Conservation (phyloP, 2,329 filamentous ascomycete genomes). For the Geosmithia putterillii region DNA sequence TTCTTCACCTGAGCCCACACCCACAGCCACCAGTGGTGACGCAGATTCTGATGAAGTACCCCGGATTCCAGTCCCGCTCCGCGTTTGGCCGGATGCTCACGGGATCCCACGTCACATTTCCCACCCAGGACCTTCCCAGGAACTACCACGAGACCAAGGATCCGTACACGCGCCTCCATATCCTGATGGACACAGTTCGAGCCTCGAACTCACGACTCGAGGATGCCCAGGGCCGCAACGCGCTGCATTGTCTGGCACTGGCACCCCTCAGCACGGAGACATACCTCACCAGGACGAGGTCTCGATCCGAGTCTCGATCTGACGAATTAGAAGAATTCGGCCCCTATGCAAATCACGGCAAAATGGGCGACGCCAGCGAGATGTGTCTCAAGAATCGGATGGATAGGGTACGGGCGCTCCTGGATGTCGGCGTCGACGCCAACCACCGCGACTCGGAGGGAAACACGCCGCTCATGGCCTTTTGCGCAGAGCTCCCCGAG, state of each 20-base stretch:
- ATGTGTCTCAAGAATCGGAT: constrained; percentile 15
- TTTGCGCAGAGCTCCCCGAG: constrained; percentile 35
- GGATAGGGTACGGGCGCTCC: constrained; percentile 13
- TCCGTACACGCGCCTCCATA: not conserved
- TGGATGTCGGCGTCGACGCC: constrained; percentile 27
- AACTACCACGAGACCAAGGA: no score
- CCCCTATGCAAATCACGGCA: not conserved
- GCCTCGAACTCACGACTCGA: constrained; percentile 9
- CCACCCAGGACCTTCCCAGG: no score
- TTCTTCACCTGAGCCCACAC: constrained; percentile 30
- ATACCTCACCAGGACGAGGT: constrained; percentile 12
- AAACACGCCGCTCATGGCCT: constrained; percentile 43
- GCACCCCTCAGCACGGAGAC: constrained; percentile 30
- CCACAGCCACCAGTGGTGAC: no score
- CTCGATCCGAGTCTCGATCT: no score
- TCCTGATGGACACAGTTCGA: constrained; percentile 10
- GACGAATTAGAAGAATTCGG: no score
- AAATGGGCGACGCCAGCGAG: constrained; percentile 18
- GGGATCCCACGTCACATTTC: no score
- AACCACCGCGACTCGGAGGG: constrained; percentile 41
- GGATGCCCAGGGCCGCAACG: constrained; percentile 36
- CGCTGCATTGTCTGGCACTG: constrained; percentile 44
- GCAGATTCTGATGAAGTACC: no score
- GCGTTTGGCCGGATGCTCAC: no score
- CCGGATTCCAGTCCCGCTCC: no score